Conservation (phyloP, 1,139 yeast genomes). For the Suhomyces yuchorum region DNA sequence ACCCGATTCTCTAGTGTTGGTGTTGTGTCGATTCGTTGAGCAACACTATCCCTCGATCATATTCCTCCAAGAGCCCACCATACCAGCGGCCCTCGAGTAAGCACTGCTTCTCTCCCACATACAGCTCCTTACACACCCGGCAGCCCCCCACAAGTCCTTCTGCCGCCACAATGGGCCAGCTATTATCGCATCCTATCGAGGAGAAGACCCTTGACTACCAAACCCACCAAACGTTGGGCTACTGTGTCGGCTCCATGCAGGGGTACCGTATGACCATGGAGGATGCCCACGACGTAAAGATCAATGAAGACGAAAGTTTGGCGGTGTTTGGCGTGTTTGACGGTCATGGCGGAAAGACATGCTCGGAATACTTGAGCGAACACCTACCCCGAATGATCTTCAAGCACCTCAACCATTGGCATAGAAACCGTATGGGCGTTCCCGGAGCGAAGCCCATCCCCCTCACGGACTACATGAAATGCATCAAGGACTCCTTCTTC, state of each 20-base stretch:
- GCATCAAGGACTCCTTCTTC: conserved; percentile 58
- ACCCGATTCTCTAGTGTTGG: background rate
- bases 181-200: conserved; percentile 73
- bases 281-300: conserved; percentile 63
- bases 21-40: background rate
- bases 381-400: conserved; percentile 40
- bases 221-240: conserved; percentile 49
- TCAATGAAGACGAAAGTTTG: conserved; percentile 46
- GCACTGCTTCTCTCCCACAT: background rate
- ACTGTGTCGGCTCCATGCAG: conserved; percentile 75
- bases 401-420: conserved; percentile 26
- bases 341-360: conserved; percentile 75
- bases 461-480: conserved; percentile 23
- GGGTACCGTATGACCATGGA: conserved; percentile 79
- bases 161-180: conserved; percentile 60
- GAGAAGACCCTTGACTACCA: conserved; percentile 59
- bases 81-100: background rate
- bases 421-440: background rate
- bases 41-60: background rate
- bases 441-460: conserved; percentile 1
- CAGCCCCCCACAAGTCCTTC: background rate
- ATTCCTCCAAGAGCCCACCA: background rate
- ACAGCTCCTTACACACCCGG: background rate
- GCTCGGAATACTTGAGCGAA: conserved; percentile 59
- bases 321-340: conserved; percentile 76